phyloP scores from a whole-genome alignment of 805 yeast species.

The Grigorovia transvaalensis region DNA sequence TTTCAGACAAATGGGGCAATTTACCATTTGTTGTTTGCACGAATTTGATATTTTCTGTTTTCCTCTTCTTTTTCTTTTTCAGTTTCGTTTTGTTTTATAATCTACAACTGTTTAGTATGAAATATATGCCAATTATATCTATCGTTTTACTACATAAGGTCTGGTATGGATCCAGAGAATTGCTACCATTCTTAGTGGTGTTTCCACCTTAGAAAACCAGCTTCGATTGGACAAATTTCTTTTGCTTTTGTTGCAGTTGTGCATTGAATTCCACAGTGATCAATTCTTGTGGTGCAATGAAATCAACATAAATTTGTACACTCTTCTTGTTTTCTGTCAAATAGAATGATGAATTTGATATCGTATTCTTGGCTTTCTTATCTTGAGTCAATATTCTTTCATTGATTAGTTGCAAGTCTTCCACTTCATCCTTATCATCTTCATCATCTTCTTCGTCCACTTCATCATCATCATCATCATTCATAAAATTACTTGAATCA shows the following conservation, averaged over 20 bases:
- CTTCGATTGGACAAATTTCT: constrained; percentile 58
- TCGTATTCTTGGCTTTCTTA: neutral
- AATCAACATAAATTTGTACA: constrained; percentile 54
- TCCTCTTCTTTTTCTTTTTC: neutral
- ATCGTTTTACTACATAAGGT: too few species aligned
- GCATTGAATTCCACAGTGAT: constrained; percentile 71
- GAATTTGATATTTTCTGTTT: neutral
- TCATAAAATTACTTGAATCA: constrained; percentile 30
- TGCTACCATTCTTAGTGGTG: too few species aligned
- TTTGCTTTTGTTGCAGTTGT: constrained; percentile 42
- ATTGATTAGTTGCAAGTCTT: neutral
- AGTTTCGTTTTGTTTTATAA: neutral
- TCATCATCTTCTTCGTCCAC: constrained; percentile 11
- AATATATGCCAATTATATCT: neutral
- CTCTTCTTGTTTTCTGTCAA: constrained; percentile 56
- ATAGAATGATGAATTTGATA: constrained; percentile 46
- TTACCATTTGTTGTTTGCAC: neutral
- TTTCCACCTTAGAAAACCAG: constrained; percentile 31
- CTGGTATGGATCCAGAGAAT: too few species aligned
- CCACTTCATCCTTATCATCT: constrained; percentile 1
- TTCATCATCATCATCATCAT: constrained; percentile 24
- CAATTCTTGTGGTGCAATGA: constrained; percentile 45
- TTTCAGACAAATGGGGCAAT: constrained; percentile 66
- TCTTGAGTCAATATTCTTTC: neutral
- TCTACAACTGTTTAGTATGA: neutral